Evolutionary conservation across 345 rosid species (phyloP).

Genomic region (Turnera subulata): DNA sequence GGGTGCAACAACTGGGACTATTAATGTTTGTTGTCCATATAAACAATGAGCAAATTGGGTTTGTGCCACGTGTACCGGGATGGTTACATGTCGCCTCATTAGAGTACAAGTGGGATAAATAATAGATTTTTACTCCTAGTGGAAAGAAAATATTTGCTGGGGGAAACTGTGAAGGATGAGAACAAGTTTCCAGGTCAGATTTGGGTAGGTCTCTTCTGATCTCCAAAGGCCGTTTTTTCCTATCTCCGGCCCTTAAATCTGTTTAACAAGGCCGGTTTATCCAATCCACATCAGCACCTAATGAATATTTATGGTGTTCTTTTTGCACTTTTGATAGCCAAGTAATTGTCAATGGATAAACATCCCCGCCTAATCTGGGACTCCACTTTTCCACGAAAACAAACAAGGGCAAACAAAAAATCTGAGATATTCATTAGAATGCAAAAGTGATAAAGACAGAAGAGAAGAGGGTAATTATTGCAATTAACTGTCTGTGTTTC

Average conservation of each 20-base stretch:
- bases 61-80: no score
- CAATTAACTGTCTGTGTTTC: not conserved
- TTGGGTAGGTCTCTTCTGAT: conserved; percentile 1
- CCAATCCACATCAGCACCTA: conserved; percentile 20
- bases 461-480: no score
- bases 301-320: not conserved
- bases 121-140: no score
- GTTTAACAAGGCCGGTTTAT: no score
- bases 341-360: no score
- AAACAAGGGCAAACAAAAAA: not conserved
- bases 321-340: no score
- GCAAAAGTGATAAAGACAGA: no score
- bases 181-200: conserved; percentile 12
- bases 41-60: not conserved
- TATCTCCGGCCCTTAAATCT: not conserved
- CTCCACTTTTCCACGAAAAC: not conserved
- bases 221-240: conserved; percentile 12
- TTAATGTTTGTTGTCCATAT: no score
- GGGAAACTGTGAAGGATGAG: conserved; percentile 2
- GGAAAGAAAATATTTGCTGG: conserved; percentile 1
- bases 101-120: no score
- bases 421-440: not conserved
- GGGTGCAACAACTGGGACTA: no score
- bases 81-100: conserved; percentile 12
- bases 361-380: no score